phyloP scores from a whole-genome alignment of 2,329 filamentous ascomycete species.

The Thelonectria blattea region DNA sequence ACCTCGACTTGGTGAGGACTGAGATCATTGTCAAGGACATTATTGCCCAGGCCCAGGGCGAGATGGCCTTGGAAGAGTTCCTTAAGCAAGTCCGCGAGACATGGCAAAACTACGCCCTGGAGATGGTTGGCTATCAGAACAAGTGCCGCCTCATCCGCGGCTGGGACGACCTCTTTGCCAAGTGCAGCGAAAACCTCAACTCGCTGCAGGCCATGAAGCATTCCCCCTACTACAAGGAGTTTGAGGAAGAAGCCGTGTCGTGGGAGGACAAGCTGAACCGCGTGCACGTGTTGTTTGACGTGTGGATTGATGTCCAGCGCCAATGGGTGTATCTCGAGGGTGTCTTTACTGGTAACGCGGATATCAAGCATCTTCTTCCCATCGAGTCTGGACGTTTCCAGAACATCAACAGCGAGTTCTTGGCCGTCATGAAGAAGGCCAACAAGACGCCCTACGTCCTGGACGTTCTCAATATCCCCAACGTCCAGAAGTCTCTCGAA shows the following conservation, averaged over 20 bases:
- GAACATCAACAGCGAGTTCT: conserved; percentile 99
- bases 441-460: conserved; percentile 95
- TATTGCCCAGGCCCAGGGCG: conserved; percentile 92
- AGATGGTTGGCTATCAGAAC: conserved; percentile 96
- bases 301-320: conserved; percentile 99
- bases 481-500: conserved; percentile 94
- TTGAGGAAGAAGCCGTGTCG: conserved; percentile 92
- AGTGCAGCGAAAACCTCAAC: conserved; percentile 97
- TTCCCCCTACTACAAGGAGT: conserved; percentile 99
- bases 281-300: conserved; percentile 96
- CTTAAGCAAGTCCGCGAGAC: conserved; percentile 94
- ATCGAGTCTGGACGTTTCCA: conserved; percentile 97
- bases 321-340: conserved; percentile 99
- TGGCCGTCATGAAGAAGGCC: conserved; percentile 99
- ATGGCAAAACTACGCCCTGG: conserved; percentile 93
- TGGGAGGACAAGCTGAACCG: conserved; percentile 99
- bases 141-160: conserved; percentile 97
- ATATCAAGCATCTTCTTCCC: conserved; percentile 97
- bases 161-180: conserved; percentile 97
- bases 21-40: conserved; percentile 91
- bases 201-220: conserved; percentile 98
- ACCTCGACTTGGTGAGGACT: conserved; percentile 86
- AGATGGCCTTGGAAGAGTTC: conserved; percentile 98
- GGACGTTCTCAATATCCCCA: conserved; percentile 93
- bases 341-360: conserved; percentile 97